Base-by-base conservation (phyloP, 2,329 filamentous ascomycete species). In the Pseudogymnoascus sp. region DNA sequence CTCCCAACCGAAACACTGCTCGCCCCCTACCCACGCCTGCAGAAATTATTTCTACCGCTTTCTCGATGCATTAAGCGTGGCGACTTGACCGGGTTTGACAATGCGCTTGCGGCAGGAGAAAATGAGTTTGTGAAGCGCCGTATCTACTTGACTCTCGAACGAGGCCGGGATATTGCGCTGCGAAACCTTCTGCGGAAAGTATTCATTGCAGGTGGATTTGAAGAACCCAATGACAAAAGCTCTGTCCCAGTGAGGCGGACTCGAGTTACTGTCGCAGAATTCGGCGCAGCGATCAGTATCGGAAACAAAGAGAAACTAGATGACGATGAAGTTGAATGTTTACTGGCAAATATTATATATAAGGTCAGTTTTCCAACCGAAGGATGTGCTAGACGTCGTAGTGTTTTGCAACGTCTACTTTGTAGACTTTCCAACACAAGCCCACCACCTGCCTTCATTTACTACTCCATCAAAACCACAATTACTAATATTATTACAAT, bases 311-410 rank as follows among this genome's bases (percentile, higher is more conserved):
- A 89, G 71, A 77, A 80, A 35, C 79, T 95, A 35, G 94, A 97
- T 69, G 82, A 84, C 33, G 95, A 99, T 72, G 94, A 99, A 75
- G 92, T 97, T 3, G 95, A 99, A 75, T 99, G 94, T 74, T 78
- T 97, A 69, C 73, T 99, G 70, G 91, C 94, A 28, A 97, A 97
- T 73, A 90, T 97, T 84, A 96, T 99, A 65, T 99, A 97, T 80
- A 99, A 97, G 85, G 93, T 96, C 76, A 64, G 79, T 76, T 62
- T 22, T 19, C 16, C 49, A 58, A 60, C 14, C 11, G 14, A 23
- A 60, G 9, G 12, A 14, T n/a, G 33, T 36, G 55, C 30, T 19
- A 19, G 25, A 12, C n/a, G 25, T 30, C 45, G 25, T 16, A 23
- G 23, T n/a, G 14, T 30, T 52, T 52, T 52, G n/a, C n/a, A 30